Percentiles rank a stretch among this genome's conserved stretches.
Evolutionary conservation across 164 flowering plant species (phyloP).

Genomic region (Echeveria elegans): DNA sequence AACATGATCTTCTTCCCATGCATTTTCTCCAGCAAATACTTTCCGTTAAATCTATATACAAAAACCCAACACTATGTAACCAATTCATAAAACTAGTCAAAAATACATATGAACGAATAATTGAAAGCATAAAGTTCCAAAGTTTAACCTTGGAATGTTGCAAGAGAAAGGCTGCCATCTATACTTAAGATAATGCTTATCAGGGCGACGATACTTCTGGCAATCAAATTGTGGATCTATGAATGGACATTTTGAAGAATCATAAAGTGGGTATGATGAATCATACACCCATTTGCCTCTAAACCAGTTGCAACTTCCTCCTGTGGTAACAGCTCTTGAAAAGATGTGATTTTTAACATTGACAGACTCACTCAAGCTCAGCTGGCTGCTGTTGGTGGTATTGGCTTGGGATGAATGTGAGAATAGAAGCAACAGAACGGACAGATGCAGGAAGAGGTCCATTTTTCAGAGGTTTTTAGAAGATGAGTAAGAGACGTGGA

Average conservation of each 20-base stretch:
- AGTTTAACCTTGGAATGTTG: constrained; percentile 50
- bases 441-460: background rate
- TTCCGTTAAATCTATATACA: constrained; percentile 69
- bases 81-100: background rate
- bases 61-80: background rate
- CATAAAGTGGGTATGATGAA: constrained; percentile 60
- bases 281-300: constrained; percentile 45
- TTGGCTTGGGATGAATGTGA: background rate
- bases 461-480: background rate
- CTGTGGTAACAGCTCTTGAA: background rate
- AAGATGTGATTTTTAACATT: background rate
- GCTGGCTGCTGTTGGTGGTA: background rate
- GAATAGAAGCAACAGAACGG: background rate
- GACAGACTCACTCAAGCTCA: background rate
- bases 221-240: constrained; percentile 74
- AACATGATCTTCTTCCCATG: constrained; percentile 86
- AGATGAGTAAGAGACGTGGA: background rate
- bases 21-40: constrained; percentile 45
- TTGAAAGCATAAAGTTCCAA: background rate
- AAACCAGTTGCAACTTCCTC: background rate
- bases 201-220: constrained; percentile 65
- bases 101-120: background rate
- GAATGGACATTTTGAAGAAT: constrained; percentile 60
- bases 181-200: constrained; percentile 52
- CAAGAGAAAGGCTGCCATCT: constrained; percentile 78